Percentiles rank a stretch among this genome's conserved stretches.
Conservation (phyloP, 495 filamentous ascomycete genomes). For the Neurospora africana region DNA sequence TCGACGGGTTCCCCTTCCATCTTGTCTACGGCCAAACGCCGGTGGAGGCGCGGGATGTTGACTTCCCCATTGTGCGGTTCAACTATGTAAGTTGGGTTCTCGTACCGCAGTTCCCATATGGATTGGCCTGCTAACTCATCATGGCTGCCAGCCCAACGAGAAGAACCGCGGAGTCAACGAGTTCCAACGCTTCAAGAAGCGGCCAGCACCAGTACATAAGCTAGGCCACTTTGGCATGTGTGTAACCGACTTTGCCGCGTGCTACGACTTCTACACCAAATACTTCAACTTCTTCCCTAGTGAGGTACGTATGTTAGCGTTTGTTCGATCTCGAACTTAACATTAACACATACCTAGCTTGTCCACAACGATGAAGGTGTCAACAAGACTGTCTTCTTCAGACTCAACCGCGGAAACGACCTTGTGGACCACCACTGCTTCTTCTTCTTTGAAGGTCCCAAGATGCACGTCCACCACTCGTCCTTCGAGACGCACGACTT, state of each 20-base stretch:
- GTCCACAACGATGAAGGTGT: slow-evolving; percentile 40
- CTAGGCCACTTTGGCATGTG: slow-evolving; percentile 63
- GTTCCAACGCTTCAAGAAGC: slow-evolving; percentile 45
- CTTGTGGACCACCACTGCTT: slow-evolving; percentile 64
- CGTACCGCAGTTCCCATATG: background rate
- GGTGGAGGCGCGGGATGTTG: slow-evolving; percentile 21
- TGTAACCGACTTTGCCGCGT: slow-evolving; percentile 46
- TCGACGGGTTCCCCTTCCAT: slow-evolving; percentile 49
- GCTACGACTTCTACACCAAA: slow-evolving; percentile 51
- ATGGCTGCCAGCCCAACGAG: slow-evolving; percentile 24
- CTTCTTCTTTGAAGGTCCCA: slow-evolving; percentile 48
- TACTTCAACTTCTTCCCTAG: slow-evolving; percentile 59
- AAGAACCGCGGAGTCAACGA: slow-evolving; percentile 38
- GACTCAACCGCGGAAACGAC: slow-evolving; percentile 51
- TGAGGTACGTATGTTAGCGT: slow-evolving; percentile 21
- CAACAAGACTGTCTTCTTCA: slow-evolving; percentile 51
- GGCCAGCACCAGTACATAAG: slow-evolving; percentile 63
- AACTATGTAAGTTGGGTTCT: slow-evolving; percentile 23
- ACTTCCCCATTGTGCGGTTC: slow-evolving; percentile 36
- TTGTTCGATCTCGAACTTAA: background rate
- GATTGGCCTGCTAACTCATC: background rate
- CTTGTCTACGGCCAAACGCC: slow-evolving; percentile 45
- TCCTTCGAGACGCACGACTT: slow-evolving; percentile 70
- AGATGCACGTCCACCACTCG: slow-evolving; percentile 57
- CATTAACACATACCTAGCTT: slow-evolving; percentile 9